Evolutionary conservation across 768 basidiomycete species (phyloP), one percentile per base, ranked within the genome.

Genomic region (Brasilioporus rufonigricans): DNA sequence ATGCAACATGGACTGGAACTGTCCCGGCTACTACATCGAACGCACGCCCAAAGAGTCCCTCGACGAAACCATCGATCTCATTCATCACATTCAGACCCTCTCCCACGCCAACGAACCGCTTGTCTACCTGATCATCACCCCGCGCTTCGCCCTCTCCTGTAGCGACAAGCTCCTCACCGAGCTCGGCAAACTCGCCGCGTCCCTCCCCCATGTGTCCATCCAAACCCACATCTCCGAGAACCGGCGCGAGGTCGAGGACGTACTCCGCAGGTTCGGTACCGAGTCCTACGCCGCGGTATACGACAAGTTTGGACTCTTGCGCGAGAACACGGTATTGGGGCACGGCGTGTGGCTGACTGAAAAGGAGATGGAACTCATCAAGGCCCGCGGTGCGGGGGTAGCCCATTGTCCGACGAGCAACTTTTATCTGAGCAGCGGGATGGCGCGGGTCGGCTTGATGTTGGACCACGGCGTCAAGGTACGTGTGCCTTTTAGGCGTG

Each of bases 221-320:
- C 95, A 98, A 71, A 97, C 95, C 3, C 95, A 97, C 72, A 84
- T 97, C 41, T 83, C 87, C 13, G 95, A 97, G 75, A 95, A 93
- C 70, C 71, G 65, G 2, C 62, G 74, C 14, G 94, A 97, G 71
- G 75, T 95, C 44, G 75, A 69, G 29, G 80, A 81, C 55, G 85
- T 86, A 4, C 77, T 78, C 55, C 62, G 74, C 36, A 75, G 91
- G 16, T 98, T 92, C 72, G 86, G 87, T 0, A 75, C 78, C 1
- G 60, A 70, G 1, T 80, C 82, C 24, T 98, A 96, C 67, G 83
- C 93, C 0, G 80, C 73, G 4, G 85, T 93, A 1, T 97, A 97
- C 68, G 90, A 94, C 59, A 71, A 73, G 24, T 85, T 79, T 63
- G 83, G 84, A 6, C 77, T 97, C 26, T 76, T 98, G 33, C 73